Conservation (phyloP, 225 moss, liverwort and hornwort genomes). For the Neckera pumila region DNA sequence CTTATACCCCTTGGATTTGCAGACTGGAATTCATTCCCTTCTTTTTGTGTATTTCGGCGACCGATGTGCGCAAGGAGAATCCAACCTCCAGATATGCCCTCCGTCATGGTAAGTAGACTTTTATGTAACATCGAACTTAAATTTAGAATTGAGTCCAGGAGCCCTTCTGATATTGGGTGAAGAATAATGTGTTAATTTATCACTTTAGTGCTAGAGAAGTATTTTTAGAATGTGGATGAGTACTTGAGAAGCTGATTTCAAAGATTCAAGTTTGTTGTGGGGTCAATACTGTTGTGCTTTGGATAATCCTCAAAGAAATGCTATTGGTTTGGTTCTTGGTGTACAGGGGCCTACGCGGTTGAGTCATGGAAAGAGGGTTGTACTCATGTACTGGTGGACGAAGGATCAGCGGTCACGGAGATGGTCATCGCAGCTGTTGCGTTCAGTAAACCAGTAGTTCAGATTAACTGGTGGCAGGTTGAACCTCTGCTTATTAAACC, state of each 20-base stretch:
- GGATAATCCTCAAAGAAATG: not conserved
- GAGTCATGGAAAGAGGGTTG: constrained; percentile 48
- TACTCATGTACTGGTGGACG: constrained; percentile 48
- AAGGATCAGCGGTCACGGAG: constrained; percentile 37
- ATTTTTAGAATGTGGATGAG: not conserved
- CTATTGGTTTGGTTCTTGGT: not conserved
- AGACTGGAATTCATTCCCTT: constrained; percentile 47
- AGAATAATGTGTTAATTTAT: not conserved
- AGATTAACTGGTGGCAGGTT: constrained; percentile 55
- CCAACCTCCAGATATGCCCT: constrained; percentile 21
- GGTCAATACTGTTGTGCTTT: not conserved
- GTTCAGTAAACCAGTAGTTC: constrained; percentile 34
- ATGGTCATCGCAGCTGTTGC: constrained; percentile 53
- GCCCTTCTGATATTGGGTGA: not conserved
- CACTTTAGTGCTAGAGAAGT: not conserved
- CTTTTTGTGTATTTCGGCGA: constrained; percentile 34
- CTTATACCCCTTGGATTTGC: constrained; percentile 5
- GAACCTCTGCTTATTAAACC: not conserved
- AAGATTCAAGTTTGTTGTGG: not conserved
- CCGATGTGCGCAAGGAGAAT: constrained; percentile 22
- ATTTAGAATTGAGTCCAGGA: not conserved
- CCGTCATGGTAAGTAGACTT: constrained; percentile 28
- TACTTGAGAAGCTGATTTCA: not conserved
- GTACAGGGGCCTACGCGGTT: constrained; percentile 35
- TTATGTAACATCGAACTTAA: not conserved